Evolutionary conservation across 441 rosid species (phyloP).

Genomic region (Aleurites moluccanus): DNA sequence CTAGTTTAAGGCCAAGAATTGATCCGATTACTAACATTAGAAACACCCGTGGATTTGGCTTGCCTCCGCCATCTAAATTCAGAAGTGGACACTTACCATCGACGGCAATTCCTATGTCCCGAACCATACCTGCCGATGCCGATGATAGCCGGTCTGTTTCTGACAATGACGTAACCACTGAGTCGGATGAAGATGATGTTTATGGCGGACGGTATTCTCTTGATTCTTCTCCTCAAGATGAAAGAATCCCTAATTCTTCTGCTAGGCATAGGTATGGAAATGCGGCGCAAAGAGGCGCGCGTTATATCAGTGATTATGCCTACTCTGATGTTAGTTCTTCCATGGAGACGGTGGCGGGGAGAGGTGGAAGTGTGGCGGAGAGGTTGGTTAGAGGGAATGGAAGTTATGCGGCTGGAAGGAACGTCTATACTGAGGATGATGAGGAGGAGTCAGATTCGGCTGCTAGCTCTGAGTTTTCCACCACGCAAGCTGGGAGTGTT

Average conservation of each 20-base stretch:
- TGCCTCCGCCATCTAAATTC: constrained; percentile 66
- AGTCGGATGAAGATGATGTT: constrained; percentile 68
- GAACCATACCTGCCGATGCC: constrained; percentile 34
- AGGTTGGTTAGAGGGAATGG: constrained; percentile 38
- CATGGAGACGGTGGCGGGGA: constrained; percentile 58
- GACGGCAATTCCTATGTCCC: constrained; percentile 51
- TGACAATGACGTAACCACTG: constrained; percentile 60
- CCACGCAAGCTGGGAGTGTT: constrained; percentile 55
- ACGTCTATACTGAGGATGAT: constrained; percentile 53
- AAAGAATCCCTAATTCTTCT: constrained; percentile 42
- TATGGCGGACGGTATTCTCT: constrained; percentile 66
- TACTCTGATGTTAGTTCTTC: constrained; percentile 94
- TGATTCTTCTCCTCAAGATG: constrained; percentile 78
- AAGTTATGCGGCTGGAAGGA: constrained; percentile 37
- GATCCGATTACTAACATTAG: constrained; percentile 40
- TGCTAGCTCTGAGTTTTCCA: constrained; percentile 81
- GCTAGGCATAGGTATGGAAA: constrained; percentile 37
- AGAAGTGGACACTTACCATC: constrained; percentile 67
- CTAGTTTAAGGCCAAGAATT: constrained; percentile 41
- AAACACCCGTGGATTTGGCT: constrained; percentile 39
- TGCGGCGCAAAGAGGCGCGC: constrained; percentile 30
- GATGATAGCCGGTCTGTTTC: constrained; percentile 58
- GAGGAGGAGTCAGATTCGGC: constrained; percentile 84
- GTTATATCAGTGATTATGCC: constrained; percentile 51
- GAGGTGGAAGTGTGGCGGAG: constrained; percentile 39